Percentiles rank a stretch among this genome's conserved stretches.
Conservation (phyloP, 768 basidiomycete species). For the Suillus spraguei region DNA sequence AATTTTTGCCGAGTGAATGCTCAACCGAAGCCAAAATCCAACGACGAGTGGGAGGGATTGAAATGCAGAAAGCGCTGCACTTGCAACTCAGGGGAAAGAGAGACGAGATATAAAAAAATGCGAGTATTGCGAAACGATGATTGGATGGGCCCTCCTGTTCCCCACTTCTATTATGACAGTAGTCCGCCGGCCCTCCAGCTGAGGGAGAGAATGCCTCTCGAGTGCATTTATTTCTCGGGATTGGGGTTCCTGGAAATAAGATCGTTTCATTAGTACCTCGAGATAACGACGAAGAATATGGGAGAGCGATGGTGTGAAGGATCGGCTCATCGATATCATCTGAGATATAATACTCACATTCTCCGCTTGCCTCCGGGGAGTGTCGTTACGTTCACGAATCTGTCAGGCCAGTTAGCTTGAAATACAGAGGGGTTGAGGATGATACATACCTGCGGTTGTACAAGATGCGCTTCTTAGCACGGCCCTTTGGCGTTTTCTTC, state of each 20-base stretch:
- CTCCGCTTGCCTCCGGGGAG: slow-evolving; percentile 91
- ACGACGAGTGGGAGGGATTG: background rate
- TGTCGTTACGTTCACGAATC: slow-evolving; percentile 93
- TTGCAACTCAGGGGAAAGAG: slow-evolving; percentile 12
- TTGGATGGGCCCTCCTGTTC: slow-evolving; percentile 14
- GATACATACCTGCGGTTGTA: slow-evolving; percentile 89
- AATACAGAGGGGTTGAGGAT: background rate
- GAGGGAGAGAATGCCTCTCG: slow-evolving; percentile 15
- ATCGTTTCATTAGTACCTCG: background rate
- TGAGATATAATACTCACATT: slow-evolving; percentile 82
- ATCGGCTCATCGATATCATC: slow-evolving; percentile 73
- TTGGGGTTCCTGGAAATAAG: slow-evolving; percentile 29
- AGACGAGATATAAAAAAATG: slow-evolving; percentile 17
- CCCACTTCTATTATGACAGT: slow-evolving; percentile 16
- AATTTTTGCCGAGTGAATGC: slow-evolving; percentile 1
- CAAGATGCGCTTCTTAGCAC: slow-evolving; percentile 94
- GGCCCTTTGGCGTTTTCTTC: slow-evolving; percentile 97
- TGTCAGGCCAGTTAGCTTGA: slow-evolving; percentile 29
- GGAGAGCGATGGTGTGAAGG: slow-evolving; percentile 82
- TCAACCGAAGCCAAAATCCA: background rate
- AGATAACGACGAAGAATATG: slow-evolving; percentile 50
- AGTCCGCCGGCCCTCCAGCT: slow-evolving; percentile 19
- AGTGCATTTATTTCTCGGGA: slow-evolving; percentile 28
- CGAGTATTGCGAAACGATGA: slow-evolving; percentile 8
- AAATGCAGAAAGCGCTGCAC: background rate